Evolutionary conservation across 176 grass and related monocot species (phyloP).

Genomic region (Oryza australiensis): DNA sequence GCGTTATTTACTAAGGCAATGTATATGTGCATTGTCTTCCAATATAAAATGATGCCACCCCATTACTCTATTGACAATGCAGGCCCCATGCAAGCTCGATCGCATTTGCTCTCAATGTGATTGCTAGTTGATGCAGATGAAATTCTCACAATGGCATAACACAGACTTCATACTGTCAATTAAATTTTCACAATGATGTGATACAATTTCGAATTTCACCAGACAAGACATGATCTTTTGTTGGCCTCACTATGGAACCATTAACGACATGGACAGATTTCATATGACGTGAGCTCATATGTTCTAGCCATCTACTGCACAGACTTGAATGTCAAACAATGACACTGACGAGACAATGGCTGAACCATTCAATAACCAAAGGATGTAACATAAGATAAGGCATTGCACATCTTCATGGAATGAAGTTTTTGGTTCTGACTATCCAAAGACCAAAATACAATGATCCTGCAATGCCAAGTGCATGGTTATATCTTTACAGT

Average conservation of each 20-base stretch:
- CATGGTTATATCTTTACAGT: neutral
- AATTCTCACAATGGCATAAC: neutral
- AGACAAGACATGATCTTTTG: neutral
- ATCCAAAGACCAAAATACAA: neutral
- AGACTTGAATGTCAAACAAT: neutral
- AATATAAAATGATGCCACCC: neutral
- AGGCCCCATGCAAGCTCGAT: neutral
- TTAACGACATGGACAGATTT: neutral
- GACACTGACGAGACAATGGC: neutral
- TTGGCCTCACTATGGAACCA: neutral
- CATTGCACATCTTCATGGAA: neutral
- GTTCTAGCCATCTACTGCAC: neutral
- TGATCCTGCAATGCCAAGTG: neutral
- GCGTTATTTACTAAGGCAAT: neutral
- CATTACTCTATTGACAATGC: neutral
- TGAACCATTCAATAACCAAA: neutral
- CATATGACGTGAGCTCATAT: neutral
- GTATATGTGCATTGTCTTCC: neutral
- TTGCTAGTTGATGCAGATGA: neutral
- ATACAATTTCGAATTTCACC: neutral
- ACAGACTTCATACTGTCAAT: neutral
- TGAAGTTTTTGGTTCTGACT: neutral
- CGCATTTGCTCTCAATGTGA: neutral
- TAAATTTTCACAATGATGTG: neutral
- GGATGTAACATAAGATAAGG: neutral